Conservation (phyloP, 2,329 filamentous ascomycete genomes). For the Penicillium janthinellum region DNA sequence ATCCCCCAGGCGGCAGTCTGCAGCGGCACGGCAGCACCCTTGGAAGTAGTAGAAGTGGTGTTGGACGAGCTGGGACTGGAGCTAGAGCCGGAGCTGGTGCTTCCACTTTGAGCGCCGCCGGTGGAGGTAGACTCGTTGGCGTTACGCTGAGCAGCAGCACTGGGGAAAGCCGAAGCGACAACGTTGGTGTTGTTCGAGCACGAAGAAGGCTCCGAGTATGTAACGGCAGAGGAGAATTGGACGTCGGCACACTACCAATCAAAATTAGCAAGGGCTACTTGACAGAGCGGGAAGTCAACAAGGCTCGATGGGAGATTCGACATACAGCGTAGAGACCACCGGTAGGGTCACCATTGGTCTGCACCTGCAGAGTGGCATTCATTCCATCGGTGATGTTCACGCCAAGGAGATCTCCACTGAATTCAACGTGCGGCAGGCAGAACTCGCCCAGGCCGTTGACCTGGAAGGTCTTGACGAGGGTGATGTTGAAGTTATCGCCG, state of each 20-base stretch:
- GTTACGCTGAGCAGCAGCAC: slow-evolving; percentile 39
- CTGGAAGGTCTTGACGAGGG: slow-evolving; percentile 63
- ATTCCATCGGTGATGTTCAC: slow-evolving; percentile 61
- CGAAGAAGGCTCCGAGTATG: slow-evolving; percentile 45
- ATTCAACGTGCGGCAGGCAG: slow-evolving; percentile 62
- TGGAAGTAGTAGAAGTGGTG: slow-evolving; percentile 23
- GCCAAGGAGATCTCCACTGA: slow-evolving; percentile 33
- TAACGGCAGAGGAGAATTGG: slow-evolving; percentile 60
- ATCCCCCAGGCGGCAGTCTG: slow-evolving; percentile 42
- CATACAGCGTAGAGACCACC: slow-evolving; percentile 68
- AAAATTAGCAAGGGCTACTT: slow-evolving; percentile 3
- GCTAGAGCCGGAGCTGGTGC: slow-evolving; percentile 18
- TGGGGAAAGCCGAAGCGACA: slow-evolving; percentile 47
- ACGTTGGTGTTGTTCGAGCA: slow-evolving; percentile 65
- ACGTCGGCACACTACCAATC: slow-evolving; percentile 68
- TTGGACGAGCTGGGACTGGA: slow-evolving; percentile 2
- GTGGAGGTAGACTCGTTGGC: slow-evolving; percentile 48
- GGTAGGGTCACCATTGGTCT: slow-evolving; percentile 61
- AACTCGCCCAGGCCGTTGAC: slow-evolving; percentile 64
- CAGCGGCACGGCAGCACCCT: slow-evolving; percentile 32
- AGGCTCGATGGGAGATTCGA: background rate
- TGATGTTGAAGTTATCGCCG: slow-evolving; percentile 67
- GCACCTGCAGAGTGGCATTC: slow-evolving; percentile 68
- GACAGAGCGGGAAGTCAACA: background rate
- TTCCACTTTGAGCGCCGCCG: slow-evolving; percentile 31